These are phyloP conservation scores for Ustilago curta DNA, from an alignment of 1,284 basidiomycete species.

Conservation along the genomic window DNA sequence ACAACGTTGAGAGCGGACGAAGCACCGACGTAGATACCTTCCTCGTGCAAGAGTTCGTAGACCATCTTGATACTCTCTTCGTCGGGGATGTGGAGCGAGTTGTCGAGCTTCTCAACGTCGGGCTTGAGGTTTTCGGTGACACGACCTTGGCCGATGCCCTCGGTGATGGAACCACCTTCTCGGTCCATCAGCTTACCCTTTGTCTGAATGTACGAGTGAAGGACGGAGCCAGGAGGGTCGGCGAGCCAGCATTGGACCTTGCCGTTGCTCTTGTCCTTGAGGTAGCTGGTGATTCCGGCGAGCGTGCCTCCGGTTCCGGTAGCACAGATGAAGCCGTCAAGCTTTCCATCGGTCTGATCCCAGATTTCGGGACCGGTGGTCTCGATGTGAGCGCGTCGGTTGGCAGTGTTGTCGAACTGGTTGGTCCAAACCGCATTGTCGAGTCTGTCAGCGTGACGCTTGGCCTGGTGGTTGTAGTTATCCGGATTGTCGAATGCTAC, in stretches of 20 bases:
- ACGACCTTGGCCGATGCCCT: slow-evolving; percentile 97
- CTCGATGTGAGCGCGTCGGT: slow-evolving; percentile 86
- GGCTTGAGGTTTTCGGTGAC: slow-evolving; percentile 93
- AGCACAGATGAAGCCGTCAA: slow-evolving; percentile 91
- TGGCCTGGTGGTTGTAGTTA: slow-evolving; percentile 99
- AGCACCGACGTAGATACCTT: slow-evolving; percentile 96
- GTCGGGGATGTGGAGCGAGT: slow-evolving; percentile 88
- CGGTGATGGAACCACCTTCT: slow-evolving; percentile 88
- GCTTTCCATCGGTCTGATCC: slow-evolving; percentile 82
- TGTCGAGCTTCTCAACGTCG: slow-evolving; percentile 81
- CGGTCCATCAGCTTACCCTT: slow-evolving; percentile 81
- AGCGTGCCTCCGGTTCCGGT: slow-evolving; percentile 97
- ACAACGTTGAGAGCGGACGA: slow-evolving; percentile 95
- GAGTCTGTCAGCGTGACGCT: slow-evolving; percentile 82
- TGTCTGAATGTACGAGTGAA: slow-evolving; percentile 86
- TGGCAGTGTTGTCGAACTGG: slow-evolving; percentile 94
- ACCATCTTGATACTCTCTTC: slow-evolving; percentile 92
- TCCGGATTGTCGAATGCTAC: slow-evolving; percentile 94
- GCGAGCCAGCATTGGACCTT: slow-evolving; percentile 91
- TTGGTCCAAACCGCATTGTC: slow-evolving; percentile 99
- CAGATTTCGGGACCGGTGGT: slow-evolving; percentile 97
- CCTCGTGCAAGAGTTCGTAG: slow-evolving; percentile 89
- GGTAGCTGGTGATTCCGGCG: slow-evolving; percentile 85
- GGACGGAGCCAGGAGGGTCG: slow-evolving; percentile 93
- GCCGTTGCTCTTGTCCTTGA: slow-evolving; percentile 86